A percentile compares a stretch with the other conserved stretches of the same genome.
Conservation (phyloP, 371 early-diverging fungal genomes). For the Saksenaea oblongispora region DNA sequence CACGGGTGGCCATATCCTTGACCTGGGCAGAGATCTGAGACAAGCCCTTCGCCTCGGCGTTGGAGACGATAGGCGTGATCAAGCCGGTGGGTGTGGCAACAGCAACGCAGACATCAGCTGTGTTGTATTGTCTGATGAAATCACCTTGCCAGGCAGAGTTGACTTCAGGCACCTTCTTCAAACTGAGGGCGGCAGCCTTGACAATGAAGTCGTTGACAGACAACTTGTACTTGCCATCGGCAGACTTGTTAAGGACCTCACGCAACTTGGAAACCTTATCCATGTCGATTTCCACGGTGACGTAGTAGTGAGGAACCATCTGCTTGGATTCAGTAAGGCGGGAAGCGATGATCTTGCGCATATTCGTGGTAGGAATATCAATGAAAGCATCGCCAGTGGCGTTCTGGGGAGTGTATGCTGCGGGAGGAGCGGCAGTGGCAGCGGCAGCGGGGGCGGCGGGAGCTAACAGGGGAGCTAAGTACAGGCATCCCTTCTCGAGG, state of each 20-base stretch:
- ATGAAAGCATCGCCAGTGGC: conserved; percentile 65
- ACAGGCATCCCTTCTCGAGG: too few species aligned
- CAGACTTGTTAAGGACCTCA: conserved; percentile 83
- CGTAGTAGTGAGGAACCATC: conserved; percentile 94
- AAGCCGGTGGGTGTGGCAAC: conserved; percentile 94
- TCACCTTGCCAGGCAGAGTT: conserved; percentile 96
- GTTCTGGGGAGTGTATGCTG: conserved; percentile 54
- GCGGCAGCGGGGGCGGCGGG: conserved; percentile 42
- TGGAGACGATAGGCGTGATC: conserved; percentile 93
- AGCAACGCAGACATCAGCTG: conserved; percentile 94
- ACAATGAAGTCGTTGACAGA: conserved; percentile 98
- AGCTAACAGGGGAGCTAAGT: conserved; percentile 30
- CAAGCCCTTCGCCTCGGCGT: conserved; percentile 87
- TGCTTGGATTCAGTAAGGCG: conserved; percentile 89
- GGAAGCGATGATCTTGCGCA: conserved; percentile 90
- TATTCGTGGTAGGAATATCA: conserved; percentile 87
- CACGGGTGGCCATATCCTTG: conserved; percentile 86
- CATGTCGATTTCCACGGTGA: conserved; percentile 88
- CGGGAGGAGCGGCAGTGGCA: conserved; percentile 38
- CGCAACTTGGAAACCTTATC: conserved; percentile 88
- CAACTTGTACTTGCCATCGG: conserved; percentile 90
- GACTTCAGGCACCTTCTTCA: conserved; percentile 93
- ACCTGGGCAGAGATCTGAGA: conserved; percentile 82
- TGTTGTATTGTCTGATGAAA: conserved; percentile 92
- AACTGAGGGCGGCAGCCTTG: conserved; percentile 92